Evolutionary conservation across 345 rosid species (phyloP).

Genomic region (Populus euphratica): DNA sequence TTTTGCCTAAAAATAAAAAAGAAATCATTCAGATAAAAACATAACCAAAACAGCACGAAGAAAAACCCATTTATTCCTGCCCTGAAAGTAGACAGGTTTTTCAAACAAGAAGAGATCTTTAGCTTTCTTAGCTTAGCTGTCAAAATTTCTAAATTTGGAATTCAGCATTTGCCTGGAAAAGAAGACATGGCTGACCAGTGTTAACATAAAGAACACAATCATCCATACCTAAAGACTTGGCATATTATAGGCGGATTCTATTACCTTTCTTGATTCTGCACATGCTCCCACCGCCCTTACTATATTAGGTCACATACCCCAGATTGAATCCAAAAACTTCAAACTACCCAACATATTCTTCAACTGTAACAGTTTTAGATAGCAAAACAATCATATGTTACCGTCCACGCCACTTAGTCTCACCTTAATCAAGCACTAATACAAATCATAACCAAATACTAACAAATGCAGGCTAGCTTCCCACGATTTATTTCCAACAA

Average conservation of each 20-base stretch:
- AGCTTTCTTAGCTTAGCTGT: background rate
- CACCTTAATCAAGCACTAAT: background rate
- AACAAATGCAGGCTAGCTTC: background rate
- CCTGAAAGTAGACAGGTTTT: background rate
- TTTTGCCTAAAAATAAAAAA: constrained; percentile 52
- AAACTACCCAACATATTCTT: background rate
- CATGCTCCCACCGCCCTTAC: background rate
- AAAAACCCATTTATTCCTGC: background rate
- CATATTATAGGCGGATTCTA: background rate
- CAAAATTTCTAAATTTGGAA: background rate
- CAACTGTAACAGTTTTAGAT: background rate
- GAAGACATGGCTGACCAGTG: background rate
- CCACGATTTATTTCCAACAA: background rate
- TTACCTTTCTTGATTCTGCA: background rate
- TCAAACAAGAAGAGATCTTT: background rate
- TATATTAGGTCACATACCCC: background rate
- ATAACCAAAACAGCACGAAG: background rate
- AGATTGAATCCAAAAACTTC: background rate
- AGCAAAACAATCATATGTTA: background rate
- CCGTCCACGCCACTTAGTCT: background rate
- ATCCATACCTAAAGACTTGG: background rate
- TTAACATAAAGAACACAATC: background rate
- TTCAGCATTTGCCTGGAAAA: background rate
- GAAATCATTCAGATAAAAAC: background rate
- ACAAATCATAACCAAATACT: background rate